Base-by-base conservation (phyloP, 192 early-diverging fungal species). In the Polychytrium aggregatum region DNA sequence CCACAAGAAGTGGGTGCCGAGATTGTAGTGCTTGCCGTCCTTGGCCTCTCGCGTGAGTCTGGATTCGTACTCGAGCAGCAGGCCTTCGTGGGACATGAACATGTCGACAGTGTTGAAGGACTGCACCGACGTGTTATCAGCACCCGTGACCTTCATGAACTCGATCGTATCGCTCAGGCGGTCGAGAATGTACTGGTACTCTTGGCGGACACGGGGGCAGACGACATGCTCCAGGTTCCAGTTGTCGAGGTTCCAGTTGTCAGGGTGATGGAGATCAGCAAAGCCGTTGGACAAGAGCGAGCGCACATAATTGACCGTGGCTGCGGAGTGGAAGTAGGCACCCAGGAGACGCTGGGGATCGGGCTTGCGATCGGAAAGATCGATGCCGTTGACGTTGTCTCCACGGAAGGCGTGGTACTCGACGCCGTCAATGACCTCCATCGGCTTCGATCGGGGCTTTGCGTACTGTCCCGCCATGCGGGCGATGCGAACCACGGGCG, bases 381-480 rank as follows among this genome's bases (percentile, higher is more conserved):
- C 87, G 52, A 82, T 92, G 43, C 95, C 90, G 70, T 98, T 98
- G 41, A 98, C 88, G 68, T 95, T 97, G 71, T 97, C 95, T 43
- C 95, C 95, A 43, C 95, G 81, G 76, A 86, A 98, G 29, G 92
- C 86, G 41, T 72, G 53, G 52, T 93, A 85, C 48, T 84, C 76
- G 41, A 76, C 66, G 44, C 92, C 94, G 56, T 90, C 70, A 33
- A 87, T 66, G 46, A 80, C 82, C 56, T 98, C 95, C 30, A 73
- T 89, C 1, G 90, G 83, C 61, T 81, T 90, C 33, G 88, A 92
- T 42, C 94, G 80, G 13, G 94, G 94, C 73, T 98, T 98, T 39
- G 94, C 94, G 66, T 98, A 98, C 68, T 98, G 91, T 2, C 94
- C 95, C 17, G 88, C 92, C 90, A 98, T 97, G 48, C 95, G 84